phyloP scores from a whole-genome alignment of 2,329 filamentous ascomycete genomes.

The Colletotrichum sp. region DNA sequence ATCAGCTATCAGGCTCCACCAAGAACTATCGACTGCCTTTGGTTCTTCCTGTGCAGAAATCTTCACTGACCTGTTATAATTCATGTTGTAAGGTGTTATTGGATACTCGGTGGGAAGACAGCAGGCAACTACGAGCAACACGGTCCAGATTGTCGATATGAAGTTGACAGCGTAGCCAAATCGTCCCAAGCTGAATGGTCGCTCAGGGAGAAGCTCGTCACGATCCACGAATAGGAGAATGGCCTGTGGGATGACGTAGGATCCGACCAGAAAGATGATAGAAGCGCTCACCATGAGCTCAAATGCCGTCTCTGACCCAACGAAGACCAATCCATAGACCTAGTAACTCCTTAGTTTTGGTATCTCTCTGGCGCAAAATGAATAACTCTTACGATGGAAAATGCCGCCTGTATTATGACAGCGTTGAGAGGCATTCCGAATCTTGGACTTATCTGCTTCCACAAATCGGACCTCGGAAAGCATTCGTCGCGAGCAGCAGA shows the following conservation, averaged over 20 bases:
- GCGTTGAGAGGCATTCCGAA: conserved; percentile 33
- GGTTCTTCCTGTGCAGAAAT: too few species aligned
- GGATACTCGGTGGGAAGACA: not conserved
- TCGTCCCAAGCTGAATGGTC: conserved; percentile 29
- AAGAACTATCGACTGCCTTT: not conserved
- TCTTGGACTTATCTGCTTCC: conserved; percentile 22
- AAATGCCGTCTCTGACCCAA: conserved; percentile 33
- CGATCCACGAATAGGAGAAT: conserved; percentile 29
- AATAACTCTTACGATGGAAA: not conserved
- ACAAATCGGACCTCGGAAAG: conserved; percentile 28
- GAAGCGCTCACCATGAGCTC: conserved; percentile 29
- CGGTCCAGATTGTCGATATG: not conserved
- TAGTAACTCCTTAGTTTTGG: not conserved
- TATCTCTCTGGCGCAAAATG: not conserved
- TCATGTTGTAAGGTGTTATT: not conserved
- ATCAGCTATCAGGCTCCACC: not conserved
- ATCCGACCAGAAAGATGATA: conserved; percentile 30
- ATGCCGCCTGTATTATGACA: not conserved
- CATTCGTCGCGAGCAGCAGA: not conserved
- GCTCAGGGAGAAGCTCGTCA: conserved; percentile 26
- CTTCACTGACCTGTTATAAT: not conserved
- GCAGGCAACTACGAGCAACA: not conserved
- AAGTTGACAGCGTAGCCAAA: conserved; percentile 27
- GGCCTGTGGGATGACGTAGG: conserved; percentile 29
- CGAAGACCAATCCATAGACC: conserved; percentile 32